A percentile compares a stretch with the other conserved stretches of the same genome.
phyloP scores from a whole-genome alignment of 257 asterid species.

The Leonotis leonurus region DNA sequence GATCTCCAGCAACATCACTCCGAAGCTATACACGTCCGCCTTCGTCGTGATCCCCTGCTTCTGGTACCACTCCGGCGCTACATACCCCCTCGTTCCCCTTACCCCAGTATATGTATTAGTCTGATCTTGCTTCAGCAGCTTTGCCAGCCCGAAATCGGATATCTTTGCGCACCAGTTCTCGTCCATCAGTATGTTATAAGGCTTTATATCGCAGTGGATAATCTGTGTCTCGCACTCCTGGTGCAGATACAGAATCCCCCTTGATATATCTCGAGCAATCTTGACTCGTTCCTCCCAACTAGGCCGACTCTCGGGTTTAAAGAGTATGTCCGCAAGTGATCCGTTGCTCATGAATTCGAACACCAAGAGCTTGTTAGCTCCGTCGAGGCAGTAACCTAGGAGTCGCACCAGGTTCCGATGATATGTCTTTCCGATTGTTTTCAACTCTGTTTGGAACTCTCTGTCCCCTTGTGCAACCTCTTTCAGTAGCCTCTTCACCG shows the following conservation, averaged over 20 bases:
- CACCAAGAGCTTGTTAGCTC: conserved; percentile 35
- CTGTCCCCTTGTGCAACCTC: conserved; percentile 28
- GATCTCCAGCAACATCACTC: conserved; percentile 44
- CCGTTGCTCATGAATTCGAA: conserved; percentile 54
- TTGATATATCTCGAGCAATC: conserved; percentile 34
- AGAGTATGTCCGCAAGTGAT: conserved; percentile 37
- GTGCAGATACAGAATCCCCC: conserved; percentile 51
- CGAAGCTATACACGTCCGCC: conserved; percentile 52
- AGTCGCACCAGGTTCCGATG: conserved; percentile 48
- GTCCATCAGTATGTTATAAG: conserved; percentile 56
- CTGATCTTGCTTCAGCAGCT: conserved; percentile 44
- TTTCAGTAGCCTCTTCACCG: conserved; percentile 42
- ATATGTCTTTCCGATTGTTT: conserved; percentile 39
- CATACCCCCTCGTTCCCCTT: conserved; percentile 50
- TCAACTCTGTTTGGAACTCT: conserved; percentile 47
- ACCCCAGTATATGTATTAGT: conserved; percentile 34
- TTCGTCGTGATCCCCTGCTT: conserved; percentile 41
- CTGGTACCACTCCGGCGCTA: conserved; percentile 51
- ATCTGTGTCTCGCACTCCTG: conserved; percentile 51
- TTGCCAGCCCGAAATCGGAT: conserved; percentile 52
- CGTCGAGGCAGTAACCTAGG: conserved; percentile 46
- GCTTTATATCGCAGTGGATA: conserved; percentile 59
- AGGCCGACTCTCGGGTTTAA: conserved; percentile 7
- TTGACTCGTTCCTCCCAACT: conserved; percentile 33
- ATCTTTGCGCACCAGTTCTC: conserved; percentile 31